Base-by-base conservation (phyloP, 257 asterid genomes). In the Ilex asprella region DNA sequence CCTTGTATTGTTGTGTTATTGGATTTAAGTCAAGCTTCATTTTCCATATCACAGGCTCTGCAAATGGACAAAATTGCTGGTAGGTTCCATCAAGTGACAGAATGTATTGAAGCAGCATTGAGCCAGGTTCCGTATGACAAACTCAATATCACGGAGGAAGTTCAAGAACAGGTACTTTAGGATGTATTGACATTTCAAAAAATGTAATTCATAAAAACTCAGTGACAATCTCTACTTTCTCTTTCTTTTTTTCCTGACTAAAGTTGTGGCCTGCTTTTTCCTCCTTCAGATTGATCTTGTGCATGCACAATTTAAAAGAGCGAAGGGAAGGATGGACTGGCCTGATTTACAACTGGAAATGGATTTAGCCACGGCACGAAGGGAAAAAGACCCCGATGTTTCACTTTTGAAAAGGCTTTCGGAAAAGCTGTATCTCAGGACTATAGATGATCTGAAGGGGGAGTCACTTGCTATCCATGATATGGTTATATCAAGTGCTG, bases 221-320 rank as follows among this genome's bases (percentile, higher is more conserved):
- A 12, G 12, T 14, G 15, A 5, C 30, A 21, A 30, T 39, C 30
- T 0, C 2, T 16, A 16, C 54, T 49, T 54, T 16, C 16, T 60
- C 9, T 21, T 41, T 7, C 10, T 29, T 65, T 35, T 7, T 54
- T 16, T 12, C 1, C 39, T 55, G 56, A 30, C 59, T 49, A 29
- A 53, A 39, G 15, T 51, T 63, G 14, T 47, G 47, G 16, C 8
- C 3, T 61, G 30, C 63, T 16, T 68, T 65, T 10, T 8, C 58
- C 59, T 68, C 56, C 66, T 70, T 41, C 57, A 93, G 99, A 85
- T 87, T 63, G 97, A 87, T 67, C 96, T 93, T 65, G 89, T 93
- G 16, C 99, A 89, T 50, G 73, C 89, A 39, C 99, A 93, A 72
- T 89, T 93, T 32, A 87, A 64, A 79, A 73, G 99, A 78, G 95